Percentiles rank a stretch among this genome's conserved stretches.
Evolutionary conservation across 192 early-diverging fungal genomes (phyloP).

Genomic region (Coemansia sp.): DNA sequence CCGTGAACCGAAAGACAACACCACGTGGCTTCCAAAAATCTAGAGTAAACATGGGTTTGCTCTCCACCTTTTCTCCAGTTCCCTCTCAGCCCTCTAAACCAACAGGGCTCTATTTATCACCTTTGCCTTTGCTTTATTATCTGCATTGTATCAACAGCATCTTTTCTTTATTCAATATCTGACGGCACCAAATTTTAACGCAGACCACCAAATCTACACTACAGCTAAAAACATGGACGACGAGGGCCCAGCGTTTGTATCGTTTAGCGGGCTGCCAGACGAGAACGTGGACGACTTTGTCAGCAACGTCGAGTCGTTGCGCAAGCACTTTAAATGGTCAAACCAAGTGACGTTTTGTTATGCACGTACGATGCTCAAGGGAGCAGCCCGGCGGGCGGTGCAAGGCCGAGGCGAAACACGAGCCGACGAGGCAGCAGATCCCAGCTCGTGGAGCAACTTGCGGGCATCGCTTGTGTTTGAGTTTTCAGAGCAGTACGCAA

Average conservation of each 20-base stretch:
- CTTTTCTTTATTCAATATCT: too few species aligned
- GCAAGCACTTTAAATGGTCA: constrained; percentile 54
- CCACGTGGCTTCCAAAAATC: too few species aligned
- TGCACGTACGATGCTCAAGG: constrained; percentile 52
- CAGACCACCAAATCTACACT: too few species aligned
- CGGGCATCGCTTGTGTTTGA: constrained; percentile 37
- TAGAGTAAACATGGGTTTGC: too few species aligned
- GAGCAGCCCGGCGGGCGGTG: constrained; percentile 35
- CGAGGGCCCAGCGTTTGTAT: constrained; percentile 51
- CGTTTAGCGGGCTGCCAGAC: constrained; percentile 47
- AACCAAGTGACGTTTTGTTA: constrained; percentile 50
- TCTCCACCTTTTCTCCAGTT: too few species aligned
- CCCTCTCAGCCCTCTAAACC: too few species aligned
- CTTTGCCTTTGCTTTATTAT: too few species aligned
- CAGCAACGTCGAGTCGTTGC: constrained; percentile 40
- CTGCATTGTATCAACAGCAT: too few species aligned
- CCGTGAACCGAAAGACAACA: too few species aligned
- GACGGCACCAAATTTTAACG: too few species aligned
- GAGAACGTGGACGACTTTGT: constrained; percentile 48
- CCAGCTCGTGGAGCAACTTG: constrained; percentile 46
- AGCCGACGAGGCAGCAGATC: constrained; percentile 42
- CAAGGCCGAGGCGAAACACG: constrained; percentile 17
- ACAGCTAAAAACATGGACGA: constrained; percentile 24
- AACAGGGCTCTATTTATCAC: too few species aligned
- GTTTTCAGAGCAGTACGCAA: constrained; percentile 29